Base-by-base conservation (phyloP, 305 asterid species). In the Rubia tinctorum region DNA sequence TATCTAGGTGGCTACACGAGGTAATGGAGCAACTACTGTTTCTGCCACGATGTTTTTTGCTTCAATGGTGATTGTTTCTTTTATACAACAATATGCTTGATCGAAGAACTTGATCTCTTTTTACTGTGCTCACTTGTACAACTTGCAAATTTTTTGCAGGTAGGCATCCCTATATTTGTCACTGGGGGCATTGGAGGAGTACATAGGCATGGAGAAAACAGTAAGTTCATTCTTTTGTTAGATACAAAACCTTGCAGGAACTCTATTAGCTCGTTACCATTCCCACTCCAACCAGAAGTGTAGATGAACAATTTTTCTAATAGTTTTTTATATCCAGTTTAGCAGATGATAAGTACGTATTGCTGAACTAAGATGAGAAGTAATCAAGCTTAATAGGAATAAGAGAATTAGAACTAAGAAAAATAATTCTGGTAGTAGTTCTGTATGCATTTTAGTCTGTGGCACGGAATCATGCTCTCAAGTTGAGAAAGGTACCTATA, bases 151-250 rank as follows among this genome's bases (percentile, higher is more conserved):
- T 56, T 47, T 74, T 20, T 80, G 80, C 85, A 94, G 97, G 99
- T 83, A 80, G 98, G 96, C 79, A 90, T 95, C 81, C 88, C 88
- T 59, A 88, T 95, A 83, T 92, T 95, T 81, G 96, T 91, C 71
- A 90, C 99, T 62, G 97, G 99, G 56, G 99, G 98, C 62, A 88
- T 89, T 81, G 99, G 99, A 70, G 98, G 97, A 86, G 99, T 92
- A 37, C 99, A 95, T 75, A 86, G 94, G 77, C 88, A 88, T 80
- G 99, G 98, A 74, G 96, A 90, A 81, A 90, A 72, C 65, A 89
- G 99, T 95, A 82, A 70, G 98, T 82, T 77, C 30, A 9, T 25
- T 42, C 59, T 40, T 63, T 30, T 18, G 27, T 75, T 22, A 18
- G 47, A 34, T 59, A 15, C 40, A 61, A 53, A 37, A 39, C 12